Evolutionary conservation across 805 yeast species (phyloP), one percentile per base, ranked within the genome.

Genomic region (Metschnikowia colocasiae): DNA sequence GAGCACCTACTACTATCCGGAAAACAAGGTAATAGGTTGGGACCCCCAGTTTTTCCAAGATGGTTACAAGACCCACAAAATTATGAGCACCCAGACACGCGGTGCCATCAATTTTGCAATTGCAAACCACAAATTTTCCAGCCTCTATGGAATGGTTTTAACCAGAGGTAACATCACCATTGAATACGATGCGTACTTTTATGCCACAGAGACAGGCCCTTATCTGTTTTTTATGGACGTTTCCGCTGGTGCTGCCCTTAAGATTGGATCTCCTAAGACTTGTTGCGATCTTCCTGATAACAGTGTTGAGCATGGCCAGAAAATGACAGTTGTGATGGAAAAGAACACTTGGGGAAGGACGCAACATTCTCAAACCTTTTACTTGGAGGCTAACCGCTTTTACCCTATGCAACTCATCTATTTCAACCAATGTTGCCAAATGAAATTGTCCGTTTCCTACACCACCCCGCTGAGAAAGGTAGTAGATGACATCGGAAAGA

Each of bases 331-430:
- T 15, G n/a, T 5, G 30, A 12, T 37, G 12, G 1, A 25, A 15
- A 7, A 15, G 31, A 23, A 12, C 7, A 23, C 12, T 13, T 15
- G 30, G 40, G 25, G 22, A 12, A 5, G 23, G 31, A 13, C 1
- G 15, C 26, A 10, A 33, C 36, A 9, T 13, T 3, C 36, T 9
- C 22, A 33, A 18, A 33, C 30, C 4, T 34, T 49, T 22, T n/a
- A 29, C 16, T 48, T 51, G 13, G 25, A 20, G 12, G 47, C 20
- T 2, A 40, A 44, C 10, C 29, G 22, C 3, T 47, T 36, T 12
- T 51, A 49, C 33, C 52, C 55, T 2, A 32, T 49, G n/a, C 41
- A 35, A 23, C 30, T 51, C 18, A 47, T 51, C n/a, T 44, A 20
- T 27, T 47, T 46, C 40, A 49, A 51, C 45, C n/a, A 26, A 19